Evolutionary conservation across 2,329 filamentous ascomycete genomes (phyloP), one percentile per base, ranked within the genome.

Genomic region (Leptosphaerulina australis): DNA sequence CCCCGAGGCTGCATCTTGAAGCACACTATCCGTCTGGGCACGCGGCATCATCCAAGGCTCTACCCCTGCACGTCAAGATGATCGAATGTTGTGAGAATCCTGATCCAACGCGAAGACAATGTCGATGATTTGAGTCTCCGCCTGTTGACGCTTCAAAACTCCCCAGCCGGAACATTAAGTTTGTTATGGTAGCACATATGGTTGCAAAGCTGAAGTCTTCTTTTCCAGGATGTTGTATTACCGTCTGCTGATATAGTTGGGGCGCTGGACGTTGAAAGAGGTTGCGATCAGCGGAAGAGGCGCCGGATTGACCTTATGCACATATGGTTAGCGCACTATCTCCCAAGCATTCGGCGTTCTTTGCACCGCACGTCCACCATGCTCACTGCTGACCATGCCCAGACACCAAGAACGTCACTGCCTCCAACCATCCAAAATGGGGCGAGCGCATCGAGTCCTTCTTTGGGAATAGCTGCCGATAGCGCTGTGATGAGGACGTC

Each of bases 231-330:
- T 17, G 38, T 14, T 10, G 26, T 49, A 34, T 17, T 38, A 50
- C 39, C 11, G 14, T 43, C 21, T 31, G 43, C 25, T 44, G 41
- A 6, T 31, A 35, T 37, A 25, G 44, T 48, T 20, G 30, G 18
- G 28, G 18, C 30, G 7, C 35, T n/a, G 20, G 30, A 30, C 39
- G 39, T 49, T 39, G 34, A 39, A 44, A 47, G 31, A 52, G 46
- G 46, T 44, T 53, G 37, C 38, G 55, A 53, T 59, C 45, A 44
- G 56, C 50, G 58, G 52, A 44, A 39, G 51, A 50, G 55, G 44
- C 40, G 47, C 30, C 48, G 53, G 50, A 41, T 45, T 50, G 39
- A 37, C 41, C 35, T 48, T 46, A 38, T 11, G 29, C 24, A 22
- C 5, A 57, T 53, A 33, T 28, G 40, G 53, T 12, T 57, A 54